Evolutionary conservation across 2,329 filamentous ascomycete genomes (phyloP).

Genomic region (Cladosporium sp.): DNA sequence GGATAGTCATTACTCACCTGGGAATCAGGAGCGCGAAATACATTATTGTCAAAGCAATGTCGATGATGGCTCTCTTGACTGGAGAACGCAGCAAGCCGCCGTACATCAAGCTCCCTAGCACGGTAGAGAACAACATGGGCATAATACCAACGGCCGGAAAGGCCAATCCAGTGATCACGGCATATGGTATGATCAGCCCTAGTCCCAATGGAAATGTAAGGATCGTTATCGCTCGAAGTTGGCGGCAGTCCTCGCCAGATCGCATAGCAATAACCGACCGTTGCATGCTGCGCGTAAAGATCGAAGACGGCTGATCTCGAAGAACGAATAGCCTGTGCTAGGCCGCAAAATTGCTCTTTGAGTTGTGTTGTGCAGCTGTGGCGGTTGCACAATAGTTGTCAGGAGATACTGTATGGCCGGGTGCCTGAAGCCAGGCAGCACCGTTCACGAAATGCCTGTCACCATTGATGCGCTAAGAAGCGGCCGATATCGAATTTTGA

Average conservation of each 20-base stretch:
- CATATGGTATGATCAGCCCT: background rate
- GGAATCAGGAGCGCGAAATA: slow-evolving; percentile 1
- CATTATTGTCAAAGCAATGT: background rate
- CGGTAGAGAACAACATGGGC: background rate
- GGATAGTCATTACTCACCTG: background rate
- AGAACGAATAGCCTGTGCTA: background rate
- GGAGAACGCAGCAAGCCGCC: background rate
- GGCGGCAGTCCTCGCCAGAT: background rate
- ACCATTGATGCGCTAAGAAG: background rate
- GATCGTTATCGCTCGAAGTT: slow-evolving; percentile 6
- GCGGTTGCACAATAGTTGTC: background rate
- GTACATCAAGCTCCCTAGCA: slow-evolving; percentile 3
- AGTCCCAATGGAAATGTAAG: background rate
- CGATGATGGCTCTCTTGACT: background rate
- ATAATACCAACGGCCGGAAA: background rate
- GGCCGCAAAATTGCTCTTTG: background rate
- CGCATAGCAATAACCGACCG: background rate
- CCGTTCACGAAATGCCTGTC: background rate
- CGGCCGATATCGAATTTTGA: background rate
- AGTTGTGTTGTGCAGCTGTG: background rate
- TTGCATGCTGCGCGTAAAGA: background rate
- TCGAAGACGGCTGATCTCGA: background rate
- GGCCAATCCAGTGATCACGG: background rate
- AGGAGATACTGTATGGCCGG: background rate
- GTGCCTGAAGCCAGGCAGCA: background rate